A percentile compares a stretch with the other conserved stretches of the same genome.
Conservation (phyloP, 805 yeast species). For the Kluyveromyces siamensis region DNA sequence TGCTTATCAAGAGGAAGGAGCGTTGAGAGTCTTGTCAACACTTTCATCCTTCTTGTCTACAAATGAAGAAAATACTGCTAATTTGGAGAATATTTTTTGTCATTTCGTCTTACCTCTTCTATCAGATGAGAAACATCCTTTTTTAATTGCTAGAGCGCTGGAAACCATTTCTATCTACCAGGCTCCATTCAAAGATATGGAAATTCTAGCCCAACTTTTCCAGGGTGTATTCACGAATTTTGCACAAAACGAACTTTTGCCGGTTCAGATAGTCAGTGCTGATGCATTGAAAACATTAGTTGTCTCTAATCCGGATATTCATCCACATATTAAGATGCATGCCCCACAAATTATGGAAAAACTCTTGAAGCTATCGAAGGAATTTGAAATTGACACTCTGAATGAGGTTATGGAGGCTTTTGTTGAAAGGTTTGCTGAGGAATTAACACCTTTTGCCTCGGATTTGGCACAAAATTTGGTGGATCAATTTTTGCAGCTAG, state of each 20-base stretch:
- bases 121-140: conserved; percentile 41
- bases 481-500: conserved; percentile 49
- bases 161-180: conserved; percentile 43
- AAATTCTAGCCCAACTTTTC: conserved; percentile 32
- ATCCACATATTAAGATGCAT: conserved; percentile 56
- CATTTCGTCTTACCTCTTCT: conserved; percentile 58
- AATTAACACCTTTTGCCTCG: conserved; percentile 79
- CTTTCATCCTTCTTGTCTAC: conserved; percentile 36
- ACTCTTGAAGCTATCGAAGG: conserved; percentile 63
- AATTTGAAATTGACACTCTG: conserved; percentile 76
- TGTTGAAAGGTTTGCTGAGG: conserved; percentile 79
- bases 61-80: conserved; percentile 37
- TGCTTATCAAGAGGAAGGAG: conserved; percentile 72
- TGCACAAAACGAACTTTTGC: conserved; percentile 40
- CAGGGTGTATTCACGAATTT: conserved; percentile 34
- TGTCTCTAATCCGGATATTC: conserved; percentile 52
- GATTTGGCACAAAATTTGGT: conserved; percentile 53
- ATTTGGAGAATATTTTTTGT: conserved; percentile 59
- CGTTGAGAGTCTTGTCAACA: conserved; percentile 69
- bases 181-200: conserved; percentile 29
- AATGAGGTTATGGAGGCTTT: conserved; percentile 92
- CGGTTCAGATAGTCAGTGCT: conserved; percentile 81
- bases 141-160: conserved; percentile 63
- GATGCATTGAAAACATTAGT: conserved; percentile 77
- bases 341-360: conserved; percentile 79